Percentiles rank a stretch among this genome's conserved stretches.
Conservation (phyloP, 306 rosid genomes). For the Psophocarpus tetragonolobus region DNA sequence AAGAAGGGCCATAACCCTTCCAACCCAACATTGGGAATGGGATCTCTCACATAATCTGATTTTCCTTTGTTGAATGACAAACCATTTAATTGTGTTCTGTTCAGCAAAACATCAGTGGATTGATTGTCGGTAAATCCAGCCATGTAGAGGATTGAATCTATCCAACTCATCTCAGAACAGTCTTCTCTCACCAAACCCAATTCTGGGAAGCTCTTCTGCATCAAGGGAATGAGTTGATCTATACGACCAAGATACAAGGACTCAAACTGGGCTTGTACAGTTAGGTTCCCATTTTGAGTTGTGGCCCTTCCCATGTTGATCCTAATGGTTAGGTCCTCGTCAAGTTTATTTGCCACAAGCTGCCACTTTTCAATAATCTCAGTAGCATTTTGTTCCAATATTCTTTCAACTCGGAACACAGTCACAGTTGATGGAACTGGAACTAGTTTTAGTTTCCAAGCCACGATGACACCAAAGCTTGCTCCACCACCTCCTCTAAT, state of each 20-base stretch:
- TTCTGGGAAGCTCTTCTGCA: slow-evolving; percentile 49
- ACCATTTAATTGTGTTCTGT: background rate
- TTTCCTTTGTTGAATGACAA: slow-evolving; percentile 25
- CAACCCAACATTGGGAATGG: slow-evolving; percentile 29
- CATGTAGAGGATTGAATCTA: slow-evolving; percentile 7
- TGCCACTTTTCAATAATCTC: slow-evolving; percentile 59
- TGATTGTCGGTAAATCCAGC: background rate
- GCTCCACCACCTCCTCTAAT: slow-evolving; percentile 73
- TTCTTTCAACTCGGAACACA: slow-evolving; percentile 42
- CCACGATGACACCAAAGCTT: slow-evolving; percentile 60
- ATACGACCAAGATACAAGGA: slow-evolving; percentile 46
- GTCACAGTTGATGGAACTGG: slow-evolving; percentile 61
- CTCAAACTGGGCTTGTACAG: background rate
- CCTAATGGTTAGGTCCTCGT: slow-evolving; percentile 15
- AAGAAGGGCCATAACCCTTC: slow-evolving; percentile 44
- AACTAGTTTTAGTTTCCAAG: slow-evolving; percentile 56
- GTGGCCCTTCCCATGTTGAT: background rate
- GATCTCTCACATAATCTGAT: slow-evolving; percentile 40
- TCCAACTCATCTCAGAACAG: slow-evolving; percentile 33
- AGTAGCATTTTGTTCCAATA: slow-evolving; percentile 48
- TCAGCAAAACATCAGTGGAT: slow-evolving; percentile 34
- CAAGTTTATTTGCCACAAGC: slow-evolving; percentile 40
- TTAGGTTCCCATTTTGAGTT: background rate
- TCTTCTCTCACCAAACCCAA: slow-evolving; percentile 44
- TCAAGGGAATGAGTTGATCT: slow-evolving; percentile 35